phyloP scores from a whole-genome alignment of 495 filamentous ascomycete species.

The Penicillium pancosmium region DNA sequence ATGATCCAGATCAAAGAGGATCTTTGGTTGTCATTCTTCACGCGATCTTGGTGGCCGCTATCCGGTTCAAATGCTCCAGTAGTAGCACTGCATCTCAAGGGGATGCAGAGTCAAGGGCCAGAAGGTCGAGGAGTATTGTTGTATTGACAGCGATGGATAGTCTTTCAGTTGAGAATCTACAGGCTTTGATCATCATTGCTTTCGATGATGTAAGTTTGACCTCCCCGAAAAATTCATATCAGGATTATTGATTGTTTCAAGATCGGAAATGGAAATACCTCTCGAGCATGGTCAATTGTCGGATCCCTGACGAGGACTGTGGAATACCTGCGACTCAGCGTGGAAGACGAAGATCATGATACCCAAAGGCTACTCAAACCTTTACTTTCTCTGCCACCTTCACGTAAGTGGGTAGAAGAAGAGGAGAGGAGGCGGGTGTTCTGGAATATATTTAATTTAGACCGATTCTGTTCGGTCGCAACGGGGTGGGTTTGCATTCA shows the following conservation, averaged over 20 bases:
- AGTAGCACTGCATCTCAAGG: neutral
- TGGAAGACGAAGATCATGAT: conserved; percentile 30
- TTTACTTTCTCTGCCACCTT: conserved; percentile 35
- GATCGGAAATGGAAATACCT: conserved; percentile 14
- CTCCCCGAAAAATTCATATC: neutral
- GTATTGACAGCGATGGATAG: conserved; percentile 37
- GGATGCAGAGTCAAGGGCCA: conserved; percentile 2
- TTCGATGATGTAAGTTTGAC: conserved; percentile 34
- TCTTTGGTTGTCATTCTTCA: conserved; percentile 12
- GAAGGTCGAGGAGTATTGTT: conserved; percentile 23
- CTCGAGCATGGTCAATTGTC: conserved; percentile 27
- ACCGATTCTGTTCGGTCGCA: conserved; percentile 42
- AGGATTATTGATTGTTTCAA: neutral
- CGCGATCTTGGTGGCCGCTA: conserved; percentile 14
- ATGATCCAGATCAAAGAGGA: conserved; percentile 10
- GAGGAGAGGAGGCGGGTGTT: conserved; percentile 56
- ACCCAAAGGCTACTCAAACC: conserved; percentile 24
- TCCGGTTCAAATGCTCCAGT: neutral
- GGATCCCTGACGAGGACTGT: conserved; percentile 42
- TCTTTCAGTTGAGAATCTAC: conserved; percentile 41
- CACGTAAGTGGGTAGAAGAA: conserved; percentile 48
- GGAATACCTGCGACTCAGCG: conserved; percentile 39
- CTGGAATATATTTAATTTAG: conserved; percentile 55
- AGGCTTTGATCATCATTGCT: conserved; percentile 40
- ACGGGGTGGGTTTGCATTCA: conserved; percentile 11